phyloP scores from a whole-genome alignment of 306 rosid genomes.

The Abrus pulchellus region DNA sequence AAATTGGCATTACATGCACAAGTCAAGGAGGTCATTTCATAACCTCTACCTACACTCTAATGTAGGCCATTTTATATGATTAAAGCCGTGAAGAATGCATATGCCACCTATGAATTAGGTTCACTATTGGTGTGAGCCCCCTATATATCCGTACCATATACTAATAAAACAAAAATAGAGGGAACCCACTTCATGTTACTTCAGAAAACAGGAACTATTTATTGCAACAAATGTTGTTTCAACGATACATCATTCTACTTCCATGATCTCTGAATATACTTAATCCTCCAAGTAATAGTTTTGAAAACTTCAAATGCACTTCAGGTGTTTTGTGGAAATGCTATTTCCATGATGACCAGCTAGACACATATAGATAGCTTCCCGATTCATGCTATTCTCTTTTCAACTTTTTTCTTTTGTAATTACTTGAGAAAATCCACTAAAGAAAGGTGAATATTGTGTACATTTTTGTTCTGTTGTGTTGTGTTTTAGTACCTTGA shows the following conservation, averaged over 20 bases:
- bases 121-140: constrained; percentile 47
- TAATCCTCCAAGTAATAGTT: neutral
- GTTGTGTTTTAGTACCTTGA: neutral
- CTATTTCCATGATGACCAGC: constrained; percentile 1
- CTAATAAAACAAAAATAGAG: constrained; percentile 17
- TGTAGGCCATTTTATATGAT: constrained; percentile 43
- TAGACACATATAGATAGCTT: neutral
- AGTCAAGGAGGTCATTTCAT: constrained; percentile 59
- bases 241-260: constrained; percentile 36
- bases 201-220: constrained; percentile 40
- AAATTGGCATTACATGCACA: constrained; percentile 58
- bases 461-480: constrained; percentile 22
- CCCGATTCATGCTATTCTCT: neutral
- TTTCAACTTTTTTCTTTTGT: neutral
- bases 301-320: constrained; percentile 32
- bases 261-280: constrained; percentile 34
- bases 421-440: neutral
- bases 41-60: constrained; percentile 52
- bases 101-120: constrained; percentile 53
- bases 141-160: constrained; percentile 12
- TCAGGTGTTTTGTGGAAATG: constrained; percentile 36
- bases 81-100: constrained; percentile 33
- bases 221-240: constrained; percentile 18
- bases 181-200: constrained; percentile 41
- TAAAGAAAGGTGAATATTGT: neutral